Evolutionary conservation across 2,329 filamentous ascomycete genomes (phyloP).

Genomic region (Aschersonia sp.): DNA sequence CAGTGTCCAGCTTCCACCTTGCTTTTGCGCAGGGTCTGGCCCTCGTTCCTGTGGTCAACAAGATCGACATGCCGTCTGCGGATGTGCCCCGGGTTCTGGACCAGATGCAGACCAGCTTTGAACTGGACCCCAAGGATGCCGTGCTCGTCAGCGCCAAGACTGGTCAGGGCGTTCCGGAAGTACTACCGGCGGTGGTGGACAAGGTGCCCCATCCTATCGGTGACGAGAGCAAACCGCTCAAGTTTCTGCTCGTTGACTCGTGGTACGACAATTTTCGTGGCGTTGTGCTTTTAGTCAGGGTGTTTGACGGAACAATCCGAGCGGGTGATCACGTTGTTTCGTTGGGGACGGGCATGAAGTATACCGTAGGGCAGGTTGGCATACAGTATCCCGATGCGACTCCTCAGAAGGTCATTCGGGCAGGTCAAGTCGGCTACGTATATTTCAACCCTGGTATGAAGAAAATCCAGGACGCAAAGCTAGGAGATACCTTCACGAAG

Average conservation of each 20-base stretch:
- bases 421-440: conserved; percentile 91
- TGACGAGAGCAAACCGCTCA: conserved; percentile 55
- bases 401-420: conserved; percentile 63
- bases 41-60: conserved; percentile 88
- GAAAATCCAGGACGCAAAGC: conserved; percentile 83
- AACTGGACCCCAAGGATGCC: conserved; percentile 62
- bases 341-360: conserved; percentile 76
- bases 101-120: conserved; percentile 77
- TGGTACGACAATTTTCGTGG: conserved; percentile 98
- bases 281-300: conserved; percentile 75
- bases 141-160: conserved; percentile 81
- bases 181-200: conserved; percentile 76
- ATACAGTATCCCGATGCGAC: conserved; percentile 89
- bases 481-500: conserved; percentile 87
- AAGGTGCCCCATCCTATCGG: conserved; percentile 70
- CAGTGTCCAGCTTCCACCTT: conserved; percentile 95
- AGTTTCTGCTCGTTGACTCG: conserved; percentile 83
- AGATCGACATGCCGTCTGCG: conserved; percentile 82
- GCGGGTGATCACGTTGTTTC: conserved; percentile 79
- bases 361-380: conserved; percentile 88
- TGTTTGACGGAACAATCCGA: conserved; percentile 77
- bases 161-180: conserved; percentile 68
- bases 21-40: conserved; percentile 83
- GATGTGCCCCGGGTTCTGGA: conserved; percentile 75
- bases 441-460: conserved; percentile 99